A percentile compares a stretch with the other conserved stretches of the same genome.
Evolutionary conservation across 2,329 filamentous ascomycete species (phyloP).

Genomic region (Celoporthe dispersa): DNA sequence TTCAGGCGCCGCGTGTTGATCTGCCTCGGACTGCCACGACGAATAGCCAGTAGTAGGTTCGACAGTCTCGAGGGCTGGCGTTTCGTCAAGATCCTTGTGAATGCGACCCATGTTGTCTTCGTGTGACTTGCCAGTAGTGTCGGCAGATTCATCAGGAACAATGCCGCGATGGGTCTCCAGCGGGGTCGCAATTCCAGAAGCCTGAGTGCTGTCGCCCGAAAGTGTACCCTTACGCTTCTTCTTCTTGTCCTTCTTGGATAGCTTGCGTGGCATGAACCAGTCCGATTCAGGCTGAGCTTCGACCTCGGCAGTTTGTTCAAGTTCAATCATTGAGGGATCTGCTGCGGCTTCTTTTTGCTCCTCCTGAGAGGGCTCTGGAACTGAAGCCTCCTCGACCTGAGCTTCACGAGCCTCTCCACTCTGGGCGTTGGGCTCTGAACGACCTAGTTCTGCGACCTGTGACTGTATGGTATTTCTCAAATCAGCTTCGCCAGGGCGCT

Average conservation of each 20-base stretch:
- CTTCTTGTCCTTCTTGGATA: conserved; percentile 41
- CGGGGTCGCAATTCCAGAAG: conserved; percentile 15
- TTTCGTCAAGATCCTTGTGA: background rate
- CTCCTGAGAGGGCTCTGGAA: conserved; percentile 2
- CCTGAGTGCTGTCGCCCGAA: conserved; percentile 17
- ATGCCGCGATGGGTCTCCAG: conserved; percentile 7
- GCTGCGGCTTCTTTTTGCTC: background rate
- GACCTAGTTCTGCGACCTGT: background rate
- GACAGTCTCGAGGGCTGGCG: background rate
- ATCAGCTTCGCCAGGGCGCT: background rate
- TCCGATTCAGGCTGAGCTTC: conserved; percentile 27
- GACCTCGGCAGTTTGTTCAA: background rate
- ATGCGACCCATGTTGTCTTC: no score
- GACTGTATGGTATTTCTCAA: background rate
- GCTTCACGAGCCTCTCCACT: background rate
- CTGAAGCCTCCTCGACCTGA: background rate
- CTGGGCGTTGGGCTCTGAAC: background rate
- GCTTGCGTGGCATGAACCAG: conserved; percentile 36
- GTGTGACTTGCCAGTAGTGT: background rate
- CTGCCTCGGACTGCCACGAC: background rate
- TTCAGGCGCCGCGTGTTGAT: background rate
- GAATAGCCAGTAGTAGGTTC: background rate
- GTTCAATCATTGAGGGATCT: background rate
- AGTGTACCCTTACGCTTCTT: conserved; percentile 26
- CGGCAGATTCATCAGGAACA: background rate